Conservation (phyloP, 2,329 filamentous ascomycete genomes). For the Pezicula radicicola region DNA sequence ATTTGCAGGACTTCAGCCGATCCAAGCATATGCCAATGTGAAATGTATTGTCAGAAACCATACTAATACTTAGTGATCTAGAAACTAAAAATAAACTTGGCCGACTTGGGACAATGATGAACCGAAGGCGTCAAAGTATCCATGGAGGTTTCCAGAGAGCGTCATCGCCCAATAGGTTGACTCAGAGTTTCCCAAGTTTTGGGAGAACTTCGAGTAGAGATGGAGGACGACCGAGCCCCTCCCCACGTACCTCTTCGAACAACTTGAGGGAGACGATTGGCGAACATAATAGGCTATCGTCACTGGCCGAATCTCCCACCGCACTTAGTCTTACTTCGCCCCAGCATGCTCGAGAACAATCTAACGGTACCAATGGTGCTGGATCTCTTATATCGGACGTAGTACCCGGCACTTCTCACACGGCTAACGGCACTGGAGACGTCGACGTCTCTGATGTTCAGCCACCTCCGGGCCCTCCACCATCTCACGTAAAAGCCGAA, state of each 20-base stretch:
- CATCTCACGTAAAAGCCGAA: slow-evolving; percentile 25
- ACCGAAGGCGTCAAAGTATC: slow-evolving; percentile 63
- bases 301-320: slow-evolving; percentile 55
- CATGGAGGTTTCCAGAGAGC: slow-evolving; percentile 53
- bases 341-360: slow-evolving; percentile 5
- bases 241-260: slow-evolving; percentile 56
- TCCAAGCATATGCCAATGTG: slow-evolving; percentile 19
- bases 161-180: slow-evolving; percentile 54
- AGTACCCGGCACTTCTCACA: slow-evolving; percentile 28
- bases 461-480: slow-evolving; percentile 48
- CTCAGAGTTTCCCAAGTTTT: slow-evolving; percentile 40
- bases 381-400: slow-evolving; percentile 29
- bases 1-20: background rate
- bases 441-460: slow-evolving; percentile 47
- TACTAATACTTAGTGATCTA: slow-evolving; percentile 23
- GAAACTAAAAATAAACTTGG: slow-evolving; percentile 55
- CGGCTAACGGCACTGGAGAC: slow-evolving; percentile 45
- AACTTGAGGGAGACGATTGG: slow-evolving; percentile 51
- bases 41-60: slow-evolving; percentile 17
- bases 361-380: slow-evolving; percentile 23
- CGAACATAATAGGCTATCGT: slow-evolving; percentile 45
- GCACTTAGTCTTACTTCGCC: slow-evolving; percentile 12
- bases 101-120: slow-evolving; percentile 68
- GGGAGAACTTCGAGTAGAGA: slow-evolving; percentile 65
- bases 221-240: slow-evolving; percentile 37